phyloP scores from a whole-genome alignment of 2,329 filamentous ascomycete genomes.

The Beauveria australis region DNA sequence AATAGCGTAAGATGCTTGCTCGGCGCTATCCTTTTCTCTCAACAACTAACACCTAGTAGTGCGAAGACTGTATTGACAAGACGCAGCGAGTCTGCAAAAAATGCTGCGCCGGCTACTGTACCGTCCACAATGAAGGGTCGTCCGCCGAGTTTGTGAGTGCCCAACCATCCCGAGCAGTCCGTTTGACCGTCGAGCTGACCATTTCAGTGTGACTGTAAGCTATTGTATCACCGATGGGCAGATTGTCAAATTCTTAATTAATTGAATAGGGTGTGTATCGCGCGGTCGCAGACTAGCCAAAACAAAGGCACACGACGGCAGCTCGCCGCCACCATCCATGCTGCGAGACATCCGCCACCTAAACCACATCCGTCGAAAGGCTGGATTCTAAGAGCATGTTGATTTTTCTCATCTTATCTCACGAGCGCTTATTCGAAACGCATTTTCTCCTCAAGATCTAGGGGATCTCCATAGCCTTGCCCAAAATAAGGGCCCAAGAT shows the following conservation, averaged over 20 bases:
- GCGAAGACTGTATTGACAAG: constrained; percentile 62
- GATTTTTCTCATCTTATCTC: not conserved
- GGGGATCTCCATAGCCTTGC: not conserved
- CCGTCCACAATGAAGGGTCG: constrained; percentile 75
- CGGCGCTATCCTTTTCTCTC: not conserved
- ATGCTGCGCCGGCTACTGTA: constrained; percentile 75
- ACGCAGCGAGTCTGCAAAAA: constrained; percentile 64
- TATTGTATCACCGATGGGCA: not conserved
- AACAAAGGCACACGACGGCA: constrained; percentile 1
- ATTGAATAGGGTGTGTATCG: constrained; percentile 27
- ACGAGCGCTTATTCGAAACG: not conserved
- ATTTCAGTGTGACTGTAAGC: constrained; percentile 15
- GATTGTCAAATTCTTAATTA: not conserved
- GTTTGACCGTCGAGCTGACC: constrained; percentile 20
- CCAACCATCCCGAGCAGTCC: not conserved
- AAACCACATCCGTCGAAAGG: constrained; percentile 6
- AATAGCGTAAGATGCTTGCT: constrained; percentile 51
- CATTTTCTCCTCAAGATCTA: not conserved
- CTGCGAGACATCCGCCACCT: constrained; percentile 8
- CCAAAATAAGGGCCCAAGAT: not conserved
- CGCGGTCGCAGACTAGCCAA: constrained; percentile 20
- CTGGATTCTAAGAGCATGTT: not conserved
- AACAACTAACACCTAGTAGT: constrained; percentile 40
- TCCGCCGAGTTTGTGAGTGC: constrained; percentile 50
- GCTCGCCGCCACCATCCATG: not conserved